A percentile compares a stretch with the other conserved stretches of the same genome.
These are phyloP conservation scores for Candida oleophila DNA, from an alignment of 805 yeast species.

Conservation along the genomic window DNA sequence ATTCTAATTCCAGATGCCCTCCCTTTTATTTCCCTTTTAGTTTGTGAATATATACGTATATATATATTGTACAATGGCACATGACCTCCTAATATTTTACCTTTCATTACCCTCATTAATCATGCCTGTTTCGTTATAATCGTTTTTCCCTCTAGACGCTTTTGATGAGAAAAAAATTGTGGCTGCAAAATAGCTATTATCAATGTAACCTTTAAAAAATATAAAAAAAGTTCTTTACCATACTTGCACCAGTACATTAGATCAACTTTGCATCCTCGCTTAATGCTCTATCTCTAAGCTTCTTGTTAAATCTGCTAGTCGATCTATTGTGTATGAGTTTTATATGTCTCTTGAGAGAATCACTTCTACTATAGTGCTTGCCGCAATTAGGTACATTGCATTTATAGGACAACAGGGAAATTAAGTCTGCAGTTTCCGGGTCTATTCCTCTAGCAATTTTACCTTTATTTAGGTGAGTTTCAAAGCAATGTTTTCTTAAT, in stretches of 20 bases:
- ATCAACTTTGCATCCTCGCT: background rate
- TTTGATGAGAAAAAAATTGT: background rate
- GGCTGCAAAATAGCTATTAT: background rate
- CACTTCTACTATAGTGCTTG: slow-evolving; percentile 1
- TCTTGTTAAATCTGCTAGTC: background rate
- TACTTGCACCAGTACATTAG: background rate
- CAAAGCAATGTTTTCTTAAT: slow-evolving; percentile 1
- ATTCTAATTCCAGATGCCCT: background rate
- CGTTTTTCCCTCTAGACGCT: too few relatives aligned
- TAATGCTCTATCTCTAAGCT: background rate
- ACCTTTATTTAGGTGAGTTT: background rate
- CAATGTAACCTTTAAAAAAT: too few relatives aligned
- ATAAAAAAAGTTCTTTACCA: too few relatives aligned
- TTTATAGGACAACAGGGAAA: background rate
- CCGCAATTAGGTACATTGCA: slow-evolving; percentile 2
- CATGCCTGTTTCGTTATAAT: too few relatives aligned
- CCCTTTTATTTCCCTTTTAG: background rate
- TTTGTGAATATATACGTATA: background rate
- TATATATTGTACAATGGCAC: slow-evolving; percentile 2
- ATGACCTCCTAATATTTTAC: background rate
- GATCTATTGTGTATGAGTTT: slow-evolving; percentile 1
- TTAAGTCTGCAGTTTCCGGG: background rate
- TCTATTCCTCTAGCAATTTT: background rate
- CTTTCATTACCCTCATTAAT: too few relatives aligned
- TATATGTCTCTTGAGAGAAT: slow-evolving; percentile 1